Evolutionary conservation across 257 asterid species (phyloP).

Genomic region (Solanum arcanum): DNA sequence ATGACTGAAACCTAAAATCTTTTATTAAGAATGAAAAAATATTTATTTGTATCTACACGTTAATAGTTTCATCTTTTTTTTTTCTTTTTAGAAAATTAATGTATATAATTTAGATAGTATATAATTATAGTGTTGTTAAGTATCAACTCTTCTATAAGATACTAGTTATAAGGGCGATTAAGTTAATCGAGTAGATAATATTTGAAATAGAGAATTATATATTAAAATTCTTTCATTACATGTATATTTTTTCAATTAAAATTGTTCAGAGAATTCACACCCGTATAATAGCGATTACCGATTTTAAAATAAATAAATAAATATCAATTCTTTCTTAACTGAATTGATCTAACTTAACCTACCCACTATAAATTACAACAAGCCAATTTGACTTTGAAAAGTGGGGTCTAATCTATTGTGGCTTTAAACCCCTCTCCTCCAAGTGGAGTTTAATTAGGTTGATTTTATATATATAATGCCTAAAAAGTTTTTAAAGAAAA

Average conservation of each 20-base stretch:
- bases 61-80: too few relatives aligned
- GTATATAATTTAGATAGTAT: background rate
- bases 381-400: background rate
- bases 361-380: background rate
- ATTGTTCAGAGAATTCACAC: too few relatives aligned
- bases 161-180: fast-evolving
- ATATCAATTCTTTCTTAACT: background rate
- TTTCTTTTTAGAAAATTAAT: background rate
- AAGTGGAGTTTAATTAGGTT: background rate
- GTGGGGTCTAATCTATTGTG: background rate
- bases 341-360: background rate
- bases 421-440: background rate
- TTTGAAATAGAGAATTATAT: fast-evolving
- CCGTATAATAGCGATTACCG: fast-evolving
- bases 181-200: background rate
- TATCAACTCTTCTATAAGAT: background rate
- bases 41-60: background rate
- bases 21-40: background rate
- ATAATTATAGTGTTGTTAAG: background rate
- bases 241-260: background rate
- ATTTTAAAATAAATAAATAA: background rate
- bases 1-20: fast-evolving
- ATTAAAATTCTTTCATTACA: background rate
- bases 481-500: background rate
- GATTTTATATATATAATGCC: background rate